A percentile compares a stretch with the other conserved stretches of the same genome.
phyloP scores from a whole-genome alignment of 192 early-diverging fungal genomes.

The Spinellus fusiger region DNA sequence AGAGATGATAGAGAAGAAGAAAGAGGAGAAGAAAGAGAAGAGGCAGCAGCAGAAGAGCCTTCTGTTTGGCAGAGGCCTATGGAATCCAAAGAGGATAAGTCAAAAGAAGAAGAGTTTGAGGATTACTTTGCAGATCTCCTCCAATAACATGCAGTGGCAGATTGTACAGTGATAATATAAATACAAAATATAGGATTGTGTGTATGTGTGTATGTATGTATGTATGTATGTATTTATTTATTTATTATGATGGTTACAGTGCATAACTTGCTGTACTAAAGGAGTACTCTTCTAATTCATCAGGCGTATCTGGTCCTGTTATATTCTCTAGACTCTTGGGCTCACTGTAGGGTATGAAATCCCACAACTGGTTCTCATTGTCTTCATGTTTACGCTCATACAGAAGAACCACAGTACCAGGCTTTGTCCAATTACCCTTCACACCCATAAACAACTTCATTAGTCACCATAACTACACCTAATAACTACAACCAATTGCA shows the following conservation, averaged over 20 bases:
- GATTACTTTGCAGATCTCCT: conserved; percentile 59
- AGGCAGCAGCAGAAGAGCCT: neutral
- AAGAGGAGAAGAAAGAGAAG: neutral
- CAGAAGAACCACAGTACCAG: conserved; percentile 22
- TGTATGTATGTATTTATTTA: neutral
- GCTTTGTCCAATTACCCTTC: conserved; percentile 29
- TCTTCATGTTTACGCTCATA: conserved; percentile 28
- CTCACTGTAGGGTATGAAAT: conserved; percentile 14
- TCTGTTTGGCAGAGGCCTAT: conserved; percentile 22
- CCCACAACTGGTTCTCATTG: conserved; percentile 28
- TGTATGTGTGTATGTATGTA: neutral
- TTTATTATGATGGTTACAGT: conserved; percentile 12
- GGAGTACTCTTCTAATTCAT: conserved; percentile 15
- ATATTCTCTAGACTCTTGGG: neutral
- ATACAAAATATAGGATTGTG: neutral
- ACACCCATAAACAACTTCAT: neutral
- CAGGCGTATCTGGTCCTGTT: neutral
- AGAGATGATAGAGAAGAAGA: neutral
- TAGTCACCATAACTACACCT: neutral
- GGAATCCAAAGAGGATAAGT: conserved; percentile 25
- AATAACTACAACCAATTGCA: neutral
- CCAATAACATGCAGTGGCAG: conserved; percentile 21
- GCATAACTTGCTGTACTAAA: conserved; percentile 34
- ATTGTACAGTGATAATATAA: too few relatives aligned
- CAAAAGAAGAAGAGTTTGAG: conserved; percentile 56